Percentiles rank a stretch among this genome's conserved stretches.
These are phyloP conservation scores for Kodamaea fungicola DNA, from an alignment of 1,139 yeast species.

Conservation along the genomic window DNA sequence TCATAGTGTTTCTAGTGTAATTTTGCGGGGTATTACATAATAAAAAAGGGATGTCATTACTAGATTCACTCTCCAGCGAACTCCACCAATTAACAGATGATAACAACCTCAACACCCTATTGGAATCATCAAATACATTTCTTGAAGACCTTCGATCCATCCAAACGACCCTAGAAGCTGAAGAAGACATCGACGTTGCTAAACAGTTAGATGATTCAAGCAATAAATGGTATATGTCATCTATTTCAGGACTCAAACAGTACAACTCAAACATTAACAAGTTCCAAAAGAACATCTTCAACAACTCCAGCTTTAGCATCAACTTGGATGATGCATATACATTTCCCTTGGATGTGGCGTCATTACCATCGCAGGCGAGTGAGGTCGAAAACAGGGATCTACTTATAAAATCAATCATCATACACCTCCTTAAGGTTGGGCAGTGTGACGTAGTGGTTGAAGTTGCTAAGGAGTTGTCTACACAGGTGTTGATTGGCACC, in stretches of 20 bases:
- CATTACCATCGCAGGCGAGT: slow-evolving; percentile 21
- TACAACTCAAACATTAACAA: slow-evolving; percentile 38
- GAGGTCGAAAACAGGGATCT: slow-evolving; percentile 30
- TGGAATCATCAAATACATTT: slow-evolving; percentile 23
- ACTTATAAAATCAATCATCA: slow-evolving; percentile 37
- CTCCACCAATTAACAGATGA: slow-evolving; percentile 26
- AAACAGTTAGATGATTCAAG: slow-evolving; percentile 9
- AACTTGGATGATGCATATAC: slow-evolving; percentile 45
- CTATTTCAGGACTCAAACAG: slow-evolving; percentile 31
- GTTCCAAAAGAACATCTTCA: slow-evolving; percentile 35
- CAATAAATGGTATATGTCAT: slow-evolving; percentile 35
- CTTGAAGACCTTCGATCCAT: slow-evolving; percentile 24
- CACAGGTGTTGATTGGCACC: slow-evolving; percentile 19
- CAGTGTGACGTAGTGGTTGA: slow-evolving; percentile 37
- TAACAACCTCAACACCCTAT: slow-evolving; percentile 16
- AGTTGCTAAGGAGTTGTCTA: slow-evolving; percentile 23
- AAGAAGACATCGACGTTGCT: slow-evolving; percentile 12
- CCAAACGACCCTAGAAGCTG: slow-evolving; percentile 24
- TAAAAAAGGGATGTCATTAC: slow-evolving; percentile 17
- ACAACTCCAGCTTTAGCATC: slow-evolving; percentile 27
- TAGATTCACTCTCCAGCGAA: slow-evolving; percentile 29
- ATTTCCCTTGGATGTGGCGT: slow-evolving; percentile 35
- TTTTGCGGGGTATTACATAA: background rate
- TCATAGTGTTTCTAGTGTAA: no score
- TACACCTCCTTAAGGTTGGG: slow-evolving; percentile 42